Evolutionary conservation across 768 basidiomycete species (phyloP), one percentile per base, ranked within the genome.

Genomic region (Dentipellis sp.): DNA sequence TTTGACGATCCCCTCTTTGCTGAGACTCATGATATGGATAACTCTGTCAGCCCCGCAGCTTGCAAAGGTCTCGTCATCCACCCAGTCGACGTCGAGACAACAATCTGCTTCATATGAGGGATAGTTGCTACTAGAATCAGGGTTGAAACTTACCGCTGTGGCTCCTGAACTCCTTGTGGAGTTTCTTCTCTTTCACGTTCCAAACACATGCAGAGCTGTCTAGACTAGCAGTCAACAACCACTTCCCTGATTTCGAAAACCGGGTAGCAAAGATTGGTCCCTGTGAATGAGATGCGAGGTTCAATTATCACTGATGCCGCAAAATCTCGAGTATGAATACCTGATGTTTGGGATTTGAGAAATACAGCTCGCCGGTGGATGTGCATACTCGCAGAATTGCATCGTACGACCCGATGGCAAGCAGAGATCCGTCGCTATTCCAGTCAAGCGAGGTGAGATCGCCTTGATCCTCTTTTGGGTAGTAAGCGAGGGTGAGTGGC

Each of bases 381-480:
- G 77, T 82, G 63, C 75, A 86, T 45, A 93, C 74, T 36, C 91
- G 81, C 42, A 93, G 76, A 16, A 81, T 69, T 10, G 81, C 77
- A 61, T 92, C 90, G 59, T 86, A 88, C 17, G 85, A 90, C 10
- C 87, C 90, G 56, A 90, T 78, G 6, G 88, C 88, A 36, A 93
- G 73, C 12, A 89, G 71, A 29, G 78, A 78, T 16, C 91, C 91
- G 54, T 88, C 84, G 4, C 71, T 66, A 61, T 80, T 89, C 90
- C 90, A 93, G 63, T 87, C 81, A 48, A 93, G 63, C 40, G 83
- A 82, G 14, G 89, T 91, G 56, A 91, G 68, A 66, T 93, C 90
- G 10, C 71, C 71, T 50, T 80, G 79, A 22, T 74, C 70, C 22
- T 73, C 65, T 58, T 72, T 70, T 40, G 76, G 70, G 19, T 80